Evolutionary conservation across 2,329 filamentous ascomycete genomes (phyloP), one percentile per base, ranked within the genome.

Genomic region (Penicillium sp.): DNA sequence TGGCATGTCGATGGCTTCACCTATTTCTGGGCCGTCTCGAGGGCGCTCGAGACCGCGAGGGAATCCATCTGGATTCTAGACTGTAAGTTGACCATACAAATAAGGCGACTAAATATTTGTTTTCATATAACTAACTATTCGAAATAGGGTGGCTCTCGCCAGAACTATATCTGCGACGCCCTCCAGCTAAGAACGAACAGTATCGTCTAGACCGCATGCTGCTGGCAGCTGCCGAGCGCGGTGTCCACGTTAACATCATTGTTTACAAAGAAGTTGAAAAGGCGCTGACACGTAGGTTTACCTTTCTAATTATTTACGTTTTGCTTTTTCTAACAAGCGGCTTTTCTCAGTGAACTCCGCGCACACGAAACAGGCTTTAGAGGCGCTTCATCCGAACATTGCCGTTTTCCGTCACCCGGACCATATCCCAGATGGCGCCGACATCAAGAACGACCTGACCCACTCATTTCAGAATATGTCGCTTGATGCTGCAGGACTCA

Each of bases 241-340:
- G 91, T 43, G 91, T 96, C 47, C 84, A 88, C 64, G 80, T 96
- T 64, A 88, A 92, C 64, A 81, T 96, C 52, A 91, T 96, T 53
- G 90, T 96, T 11, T 96, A 96, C 77, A 96, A 96, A 74, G 92
- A 97, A 62, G 89, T 93, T 7, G 84, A 88, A 3, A 87, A 90
- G 66, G 89, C 90, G 40, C 75, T 95, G 66, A 91, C 89, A 42
- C 79, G 88, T 90, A 80, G 81, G 87, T 84, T 65, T 52, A 33
- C 16, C 2, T 12, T 16, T 16, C 2, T 23, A 11, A 5, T 35
- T 16, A 35, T 16, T 59, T 71, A 23, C 55, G 61, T 71, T 52
- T 26, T 5, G 12, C 18, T 30, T 16, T 26, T 16, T 43, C 55
- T 6, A n/a, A 40, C n/a, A 18, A 9, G 30, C 3, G 3, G 30